Base-by-base conservation (phyloP, 345 rosid species). In the Microthlaspi erraticum region DNA sequence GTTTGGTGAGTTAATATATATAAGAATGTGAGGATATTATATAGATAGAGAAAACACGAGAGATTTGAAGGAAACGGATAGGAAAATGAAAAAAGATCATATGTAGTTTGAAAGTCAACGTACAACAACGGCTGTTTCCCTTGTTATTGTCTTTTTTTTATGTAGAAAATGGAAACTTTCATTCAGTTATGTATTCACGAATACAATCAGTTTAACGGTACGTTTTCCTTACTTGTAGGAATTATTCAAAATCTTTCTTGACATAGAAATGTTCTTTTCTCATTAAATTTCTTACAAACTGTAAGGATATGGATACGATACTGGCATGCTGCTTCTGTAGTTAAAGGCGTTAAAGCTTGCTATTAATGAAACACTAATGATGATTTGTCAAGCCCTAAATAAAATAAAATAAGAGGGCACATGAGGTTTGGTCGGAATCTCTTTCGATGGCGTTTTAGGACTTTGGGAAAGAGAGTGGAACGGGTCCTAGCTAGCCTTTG, bases 71-170 rank as follows among this genome's bases (percentile, higher is more conserved):
- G 64, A 53, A 72, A 72, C 50, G 61, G 63, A 71, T 62, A 63
- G 55, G 76, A 53, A 62, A 71, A 31, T 60, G 44, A 45, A 13
- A 70, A 70, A 36, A 61, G 45, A 52, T 57, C 50, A 45, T 18
- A 6, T 26, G 29, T n/a, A 10, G 38, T 71, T 61, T 71, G 63
- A 72, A 72, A 63, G 76, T 72, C 76, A 72, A 72, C 64, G 70
- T 72, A 63, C 70, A 63, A 63, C 76, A 72, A 72, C 76, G 76
- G 70, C 41, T 63, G 56, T 44, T 61, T 71, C 62, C 51, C 10
- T 60, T 49, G 8, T 56, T 33, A 7, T 4, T 52, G 7, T 34
- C 23, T 0, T 12, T 29, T 6, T 53, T 31, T 8, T 17, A 4
- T 17, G 10, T 50, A 29, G 4, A 23, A 26, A 26, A 29, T 42